Evolutionary conservation across 495 filamentous ascomycete species (phyloP).

Genomic region (Staphylotrichum longicolle): DNA sequence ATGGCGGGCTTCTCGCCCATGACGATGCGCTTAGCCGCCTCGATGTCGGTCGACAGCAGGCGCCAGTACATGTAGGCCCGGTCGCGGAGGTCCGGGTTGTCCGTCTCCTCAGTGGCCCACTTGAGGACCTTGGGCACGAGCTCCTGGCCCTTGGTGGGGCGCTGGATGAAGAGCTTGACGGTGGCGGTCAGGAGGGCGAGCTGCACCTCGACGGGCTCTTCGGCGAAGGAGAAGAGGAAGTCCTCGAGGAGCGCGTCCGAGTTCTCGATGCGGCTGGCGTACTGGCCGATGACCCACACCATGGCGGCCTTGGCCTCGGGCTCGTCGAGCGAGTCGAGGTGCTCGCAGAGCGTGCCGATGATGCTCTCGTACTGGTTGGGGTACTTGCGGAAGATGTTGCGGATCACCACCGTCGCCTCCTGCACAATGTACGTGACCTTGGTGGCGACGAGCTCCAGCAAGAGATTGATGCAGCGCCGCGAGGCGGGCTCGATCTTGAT

Average conservation of each 20-base stretch:
- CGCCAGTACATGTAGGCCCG: slow-evolving; percentile 99
- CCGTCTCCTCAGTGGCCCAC: slow-evolving; percentile 98
- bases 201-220: slow-evolving; percentile 94
- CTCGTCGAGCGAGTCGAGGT: slow-evolving; percentile 95
- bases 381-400: slow-evolving; percentile 99
- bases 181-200: slow-evolving; percentile 92
- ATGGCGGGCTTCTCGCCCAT: slow-evolving; percentile 98
- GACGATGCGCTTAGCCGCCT: slow-evolving; percentile 79
- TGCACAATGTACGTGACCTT: slow-evolving; percentile 99
- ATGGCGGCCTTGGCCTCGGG: slow-evolving; percentile 99
- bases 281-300: slow-evolving; percentile 99
- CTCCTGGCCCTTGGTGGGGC: slow-evolving; percentile 90
- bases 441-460: slow-evolving; percentile 92
- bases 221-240: slow-evolving; percentile 87
- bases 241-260: slow-evolving; percentile 91
- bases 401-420: slow-evolving; percentile 98
- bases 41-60: slow-evolving; percentile 88
- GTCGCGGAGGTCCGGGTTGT: slow-evolving; percentile 94
- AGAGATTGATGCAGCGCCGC: slow-evolving; percentile 81
- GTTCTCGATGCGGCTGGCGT: slow-evolving; percentile 95
- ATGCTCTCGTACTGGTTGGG: slow-evolving; percentile 98
- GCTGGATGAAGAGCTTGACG: slow-evolving; percentile 97
- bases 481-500: slow-evolving; percentile 98
- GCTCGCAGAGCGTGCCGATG: slow-evolving; percentile 90
- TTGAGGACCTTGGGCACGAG: slow-evolving; percentile 95